Base-by-base conservation (phyloP, 495 filamentous ascomycete species). In the Jackrogersella minutella region DNA sequence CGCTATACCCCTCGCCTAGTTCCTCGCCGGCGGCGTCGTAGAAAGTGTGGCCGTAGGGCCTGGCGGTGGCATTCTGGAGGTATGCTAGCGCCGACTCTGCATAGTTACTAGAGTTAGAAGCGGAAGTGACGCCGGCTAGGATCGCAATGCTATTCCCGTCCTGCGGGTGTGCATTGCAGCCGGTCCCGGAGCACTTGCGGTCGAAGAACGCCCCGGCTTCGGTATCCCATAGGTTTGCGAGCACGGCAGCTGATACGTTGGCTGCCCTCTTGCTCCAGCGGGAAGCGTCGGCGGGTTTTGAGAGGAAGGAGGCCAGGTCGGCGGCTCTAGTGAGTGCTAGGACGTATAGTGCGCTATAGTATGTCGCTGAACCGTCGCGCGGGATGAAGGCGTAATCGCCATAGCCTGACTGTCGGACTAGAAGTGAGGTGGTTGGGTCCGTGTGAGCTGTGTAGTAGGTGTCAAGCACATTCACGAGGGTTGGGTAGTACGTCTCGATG, bases 281-380 rank as follows among this genome's bases (percentile, higher is more conserved):
- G 5, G 44, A 7, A 5, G 72, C 74, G 58, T 82, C 78, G 33
- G n/a, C 61, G 19, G 58, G 41, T 3, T 72, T 54, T 0, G 64
- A 64, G 16, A 76, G 71, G 11, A 68, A 43, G 5, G 66, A 68
- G 9, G 79, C 80, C 7, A 82, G 72, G 7, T 73, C 66, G 1
- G 81, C 77, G n/a, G 79, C 79, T 10, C 72, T 73, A 26, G 71
- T 64, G 5, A 83, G 67, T 3, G 80, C 80, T 11, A 78, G 75
- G 22, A 79, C 76, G 56, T 83, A 83, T 7, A 83, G 69, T 3
- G 78, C 79, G 54, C 79, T 83, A 73, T 81, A 81, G 58, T 83
- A 83, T 0, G 81, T 79, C 2, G 81, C 76, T 17, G 74, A 59
- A 9, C 80, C 80, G 58, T 66, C 75, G n/a, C 80, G 77, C n/a